Percentiles rank a stretch among this genome's conserved stretches.
phyloP scores from a whole-genome alignment of 2,329 filamentous ascomycete species.

The Arachnomyces sp. region DNA sequence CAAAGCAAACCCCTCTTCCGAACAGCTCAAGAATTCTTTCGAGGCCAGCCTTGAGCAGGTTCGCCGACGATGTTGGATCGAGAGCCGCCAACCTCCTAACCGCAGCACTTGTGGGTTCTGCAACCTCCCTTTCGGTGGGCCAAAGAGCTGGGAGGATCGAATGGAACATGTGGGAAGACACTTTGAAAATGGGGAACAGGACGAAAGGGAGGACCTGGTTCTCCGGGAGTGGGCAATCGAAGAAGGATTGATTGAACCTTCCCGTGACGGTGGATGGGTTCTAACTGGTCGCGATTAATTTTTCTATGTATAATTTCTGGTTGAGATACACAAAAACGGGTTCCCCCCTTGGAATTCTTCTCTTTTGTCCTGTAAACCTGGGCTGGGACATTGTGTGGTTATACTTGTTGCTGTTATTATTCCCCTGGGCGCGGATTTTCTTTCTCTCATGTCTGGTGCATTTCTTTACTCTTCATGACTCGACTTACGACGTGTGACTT shows the following conservation, averaged over 20 bases:
- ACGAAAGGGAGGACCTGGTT: constrained; percentile 33
- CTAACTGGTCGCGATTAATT: constrained; percentile 2
- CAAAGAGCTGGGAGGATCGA: constrained; percentile 64
- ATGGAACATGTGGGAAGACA: constrained; percentile 86
- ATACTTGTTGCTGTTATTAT: too few species aligned
- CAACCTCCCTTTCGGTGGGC: constrained; percentile 49
- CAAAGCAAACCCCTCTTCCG: constrained; percentile 14
- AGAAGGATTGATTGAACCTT: constrained; percentile 23
- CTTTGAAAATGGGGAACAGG: constrained; percentile 51
- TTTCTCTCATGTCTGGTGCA: too few species aligned
- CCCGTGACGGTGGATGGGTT: constrained; percentile 15
- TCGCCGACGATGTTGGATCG: constrained; percentile 51
- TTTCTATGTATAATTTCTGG: too few species aligned
- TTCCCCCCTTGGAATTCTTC: too few species aligned
- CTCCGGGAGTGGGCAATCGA: constrained; percentile 32
- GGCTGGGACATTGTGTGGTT: too few species aligned
- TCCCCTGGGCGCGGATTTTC: too few species aligned
- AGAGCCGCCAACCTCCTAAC: constrained; percentile 54
- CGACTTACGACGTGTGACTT: too few species aligned
- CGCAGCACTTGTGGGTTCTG: constrained; percentile 58
- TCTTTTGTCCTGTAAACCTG: too few species aligned
- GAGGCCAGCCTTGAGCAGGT: constrained; percentile 50
- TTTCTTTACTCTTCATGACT: too few species aligned
- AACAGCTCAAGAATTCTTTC: constrained; percentile 24
- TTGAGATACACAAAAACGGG: too few species aligned